These are phyloP conservation scores for Tylopilus subfusipes DNA, from an alignment of 768 basidiomycete species.

Conservation along the genomic window DNA sequence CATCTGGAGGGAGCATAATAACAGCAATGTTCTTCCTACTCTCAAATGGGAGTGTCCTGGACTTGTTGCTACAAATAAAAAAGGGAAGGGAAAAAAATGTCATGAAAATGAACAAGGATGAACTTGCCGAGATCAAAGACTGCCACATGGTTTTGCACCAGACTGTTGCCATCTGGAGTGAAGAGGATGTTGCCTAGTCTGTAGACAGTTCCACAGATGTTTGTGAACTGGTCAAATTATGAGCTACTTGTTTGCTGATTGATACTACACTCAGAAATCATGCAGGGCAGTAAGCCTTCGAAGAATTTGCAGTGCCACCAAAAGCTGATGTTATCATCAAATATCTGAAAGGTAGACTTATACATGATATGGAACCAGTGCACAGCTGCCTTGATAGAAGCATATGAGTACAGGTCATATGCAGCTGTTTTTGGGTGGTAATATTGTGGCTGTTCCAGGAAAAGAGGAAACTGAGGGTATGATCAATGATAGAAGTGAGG, in stretches of 20 bases:
- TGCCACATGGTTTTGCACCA: slow-evolving; percentile 91
- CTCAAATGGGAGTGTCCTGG: slow-evolving; percentile 85
- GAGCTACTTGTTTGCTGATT: neutral
- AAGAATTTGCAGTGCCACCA: too few relatives aligned
- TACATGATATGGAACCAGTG: too few relatives aligned
- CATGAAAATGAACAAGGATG: slow-evolving; percentile 31
- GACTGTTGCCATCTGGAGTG: slow-evolving; percentile 88
- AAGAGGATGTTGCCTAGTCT: slow-evolving; percentile 93
- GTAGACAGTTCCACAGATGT: slow-evolving; percentile 95
- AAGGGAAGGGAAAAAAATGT: neutral
- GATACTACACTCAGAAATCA: slow-evolving; percentile 27
- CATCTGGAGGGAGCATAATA: slow-evolving; percentile 88
- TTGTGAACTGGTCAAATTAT: slow-evolving; percentile 64
- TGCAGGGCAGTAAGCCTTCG: too few relatives aligned
- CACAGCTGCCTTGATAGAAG: too few relatives aligned
- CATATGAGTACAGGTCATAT: too few relatives aligned
- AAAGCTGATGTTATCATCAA: too few relatives aligned
- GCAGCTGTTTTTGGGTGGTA: too few relatives aligned
- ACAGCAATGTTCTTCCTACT: slow-evolving; percentile 91
- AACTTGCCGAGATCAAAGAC: slow-evolving; percentile 98
- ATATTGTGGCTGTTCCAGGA: too few relatives aligned
- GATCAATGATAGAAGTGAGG: too few relatives aligned
- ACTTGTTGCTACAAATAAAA: slow-evolving; percentile 77
- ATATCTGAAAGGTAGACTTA: too few relatives aligned
- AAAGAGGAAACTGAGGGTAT: too few relatives aligned